phyloP scores from a whole-genome alignment of 805 yeast genomes.

The Geotrichum ghanense region DNA sequence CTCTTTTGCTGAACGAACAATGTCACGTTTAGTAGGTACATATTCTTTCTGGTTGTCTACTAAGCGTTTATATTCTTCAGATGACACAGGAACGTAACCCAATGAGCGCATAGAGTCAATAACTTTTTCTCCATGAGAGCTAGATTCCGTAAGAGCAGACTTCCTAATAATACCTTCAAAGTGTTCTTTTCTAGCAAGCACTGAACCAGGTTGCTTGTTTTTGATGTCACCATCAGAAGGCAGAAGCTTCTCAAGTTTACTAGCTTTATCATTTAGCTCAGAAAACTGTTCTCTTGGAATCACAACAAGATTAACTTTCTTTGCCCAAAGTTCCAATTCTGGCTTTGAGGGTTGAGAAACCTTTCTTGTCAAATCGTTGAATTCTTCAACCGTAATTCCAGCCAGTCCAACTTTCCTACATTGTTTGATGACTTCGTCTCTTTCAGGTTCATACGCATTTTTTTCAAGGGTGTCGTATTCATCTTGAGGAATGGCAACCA shows the following conservation, averaged over 20 bases:
- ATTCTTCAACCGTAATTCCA: conserved; percentile 8
- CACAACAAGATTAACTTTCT: conserved; percentile 16
- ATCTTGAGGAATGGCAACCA: conserved; percentile 24
- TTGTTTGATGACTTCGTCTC: conserved; percentile 12
- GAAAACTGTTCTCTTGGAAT: conserved; percentile 14
- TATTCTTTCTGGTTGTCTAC: conserved; percentile 21
- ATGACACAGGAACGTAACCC: conserved; percentile 25
- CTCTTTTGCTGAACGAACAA: conserved; percentile 16
- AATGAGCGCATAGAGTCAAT: conserved; percentile 21
- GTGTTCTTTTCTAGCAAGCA: conserved; percentile 22
- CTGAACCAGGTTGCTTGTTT: conserved; percentile 13
- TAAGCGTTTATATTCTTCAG: conserved; percentile 26
- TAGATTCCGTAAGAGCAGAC: conserved; percentile 10
- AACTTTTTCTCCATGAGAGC: conserved; percentile 17
- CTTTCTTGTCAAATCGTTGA: conserved; percentile 13
- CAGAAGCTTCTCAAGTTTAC: conserved; percentile 9
- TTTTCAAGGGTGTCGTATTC: conserved; percentile 21
- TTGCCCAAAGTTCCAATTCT: conserved; percentile 11
- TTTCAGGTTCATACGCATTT: conserved; percentile 13
- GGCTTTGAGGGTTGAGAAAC: conserved; percentile 4
- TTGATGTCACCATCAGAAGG: conserved; percentile 5
- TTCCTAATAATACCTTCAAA: conserved; percentile 21
- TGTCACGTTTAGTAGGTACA: conserved; percentile 25
- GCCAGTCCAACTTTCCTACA: conserved; percentile 14
- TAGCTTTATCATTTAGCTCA: conserved; percentile 12